phyloP scores from a whole-genome alignment of 805 yeast species.

The Nakazawaea pomicola region DNA sequence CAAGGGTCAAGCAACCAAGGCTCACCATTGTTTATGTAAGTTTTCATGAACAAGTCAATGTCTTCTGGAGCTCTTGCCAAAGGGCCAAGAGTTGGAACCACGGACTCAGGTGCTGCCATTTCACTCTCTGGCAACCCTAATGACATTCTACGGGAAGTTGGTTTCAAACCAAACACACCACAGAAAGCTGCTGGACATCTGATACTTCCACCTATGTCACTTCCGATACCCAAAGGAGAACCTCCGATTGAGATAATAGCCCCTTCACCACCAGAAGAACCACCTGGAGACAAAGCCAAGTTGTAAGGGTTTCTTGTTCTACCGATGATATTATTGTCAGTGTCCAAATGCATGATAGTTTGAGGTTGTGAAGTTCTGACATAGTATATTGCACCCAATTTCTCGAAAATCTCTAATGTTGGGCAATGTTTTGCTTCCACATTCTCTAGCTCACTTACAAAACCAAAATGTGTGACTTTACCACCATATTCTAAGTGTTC shows the following conservation, averaged over 20 bases:
- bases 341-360: constrained; percentile 51
- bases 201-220: constrained; percentile 54
- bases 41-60: constrained; percentile 42
- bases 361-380: constrained; percentile 54
- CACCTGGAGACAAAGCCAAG: constrained; percentile 42
- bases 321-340: constrained; percentile 52
- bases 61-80: constrained; percentile 43
- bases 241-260: constrained; percentile 43
- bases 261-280: constrained; percentile 52
- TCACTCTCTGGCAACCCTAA: constrained; percentile 28
- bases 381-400: constrained; percentile 52
- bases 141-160: constrained; percentile 46
- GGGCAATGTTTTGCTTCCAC: constrained; percentile 35
- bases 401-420: constrained; percentile 35
- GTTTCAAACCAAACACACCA: constrained; percentile 45
- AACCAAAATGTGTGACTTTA: constrained; percentile 47
- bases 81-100: constrained; percentile 40
- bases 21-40: constrained; percentile 34
- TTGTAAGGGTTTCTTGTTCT: constrained; percentile 44
- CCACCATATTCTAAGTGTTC: constrained; percentile 50
- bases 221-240: constrained; percentile 35
- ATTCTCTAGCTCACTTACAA: constrained; percentile 35
- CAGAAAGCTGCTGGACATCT: constrained; percentile 50
- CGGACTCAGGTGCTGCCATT: constrained; percentile 39
- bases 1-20: constrained; percentile 55